Percentiles rank a stretch among this genome's conserved stretches.
These are phyloP conservation scores for Naegleria gruberi DNA, from an alignment of 208 protist genomes.

Conservation along the genomic window DNA sequence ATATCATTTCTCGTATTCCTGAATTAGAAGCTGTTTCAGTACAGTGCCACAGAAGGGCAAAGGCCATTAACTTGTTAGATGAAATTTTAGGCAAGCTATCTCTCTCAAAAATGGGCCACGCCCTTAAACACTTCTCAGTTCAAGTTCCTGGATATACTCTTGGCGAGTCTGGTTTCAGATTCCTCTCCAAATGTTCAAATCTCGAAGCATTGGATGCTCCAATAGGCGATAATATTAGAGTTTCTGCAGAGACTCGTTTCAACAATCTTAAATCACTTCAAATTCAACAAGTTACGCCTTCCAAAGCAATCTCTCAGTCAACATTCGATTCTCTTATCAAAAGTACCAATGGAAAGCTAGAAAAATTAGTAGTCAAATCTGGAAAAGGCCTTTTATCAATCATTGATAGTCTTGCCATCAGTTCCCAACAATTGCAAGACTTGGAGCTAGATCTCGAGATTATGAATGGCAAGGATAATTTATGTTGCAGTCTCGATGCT, in stretches of 20 bases:
- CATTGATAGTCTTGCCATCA: not conserved
- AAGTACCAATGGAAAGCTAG: not conserved
- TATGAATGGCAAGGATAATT: not conserved
- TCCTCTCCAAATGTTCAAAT: not conserved
- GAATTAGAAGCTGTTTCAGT: not conserved
- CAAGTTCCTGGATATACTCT: not conserved
- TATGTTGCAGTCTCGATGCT: not conserved
- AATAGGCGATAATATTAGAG: not conserved
- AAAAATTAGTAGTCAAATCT: not conserved
- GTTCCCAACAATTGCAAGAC: not conserved
- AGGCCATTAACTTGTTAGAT: not conserved
- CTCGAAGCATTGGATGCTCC: not conserved
- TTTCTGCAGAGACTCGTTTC: not conserved
- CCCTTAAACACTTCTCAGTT: not conserved
- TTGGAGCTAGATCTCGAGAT: not conserved
- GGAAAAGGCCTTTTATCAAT: not conserved
- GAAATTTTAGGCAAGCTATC: not conserved
- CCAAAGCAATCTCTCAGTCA: not conserved
- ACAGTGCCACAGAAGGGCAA: not conserved
- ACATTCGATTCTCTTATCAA: not conserved
- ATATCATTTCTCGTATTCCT: not conserved
- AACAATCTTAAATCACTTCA: not conserved
- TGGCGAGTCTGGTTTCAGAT: not conserved
- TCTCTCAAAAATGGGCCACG: not conserved
- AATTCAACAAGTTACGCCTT: not conserved